Base-by-base conservation (phyloP, 2,329 filamentous ascomycete genomes). In the Remersonia thermophila region DNA sequence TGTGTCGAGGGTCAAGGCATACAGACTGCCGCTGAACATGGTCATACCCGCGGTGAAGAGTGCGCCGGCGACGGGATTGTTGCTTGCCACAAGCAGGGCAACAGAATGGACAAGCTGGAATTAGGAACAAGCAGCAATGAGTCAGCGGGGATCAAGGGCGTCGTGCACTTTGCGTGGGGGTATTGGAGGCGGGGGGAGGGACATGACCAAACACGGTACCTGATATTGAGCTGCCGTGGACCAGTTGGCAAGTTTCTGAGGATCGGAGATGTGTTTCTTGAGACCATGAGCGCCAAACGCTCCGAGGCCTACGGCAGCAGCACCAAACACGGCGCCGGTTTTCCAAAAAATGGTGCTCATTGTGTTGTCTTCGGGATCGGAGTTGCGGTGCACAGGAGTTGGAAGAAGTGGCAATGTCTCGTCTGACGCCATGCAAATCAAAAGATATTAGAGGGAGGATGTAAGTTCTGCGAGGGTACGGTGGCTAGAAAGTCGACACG, bases 221-320 rank as follows among this genome's bases (percentile, higher is more conserved):
- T 80, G 76, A 47, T 81, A 82, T 28, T 81, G 75, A 3, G 77
- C 76, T 2, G 76, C 77, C 0, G 76, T 81, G 9, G 57, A 55
- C 68, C 73, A 81, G 51, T 65, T 78, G 5, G 71, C 67, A 28
- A 80, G 54, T 41, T 65, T 65, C 10, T 62, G 55, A 3, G 76
- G 74, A 46, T 80, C 75, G 8, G 66, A 51, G 50, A 79, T 72
- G 45, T 62, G 60, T 40, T 66, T 66, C 58, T 78, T 80, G 28
- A 81, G 60, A 9, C 76, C 76, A 51, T 82, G 77, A 10, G 76
- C 74, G 26, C 77, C 77, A 55, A 81, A 82, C 0, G 77, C 77
- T 23, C 77, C 77, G 37, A 80, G 54, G 12, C 62, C 62, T 33
- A 81, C 76, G 50, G 69, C 67, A 4, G 67, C 59, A 8, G 74